phyloP scores from a whole-genome alignment of 2,329 filamentous ascomycete species.

The Sclerotinia nivalis region DNA sequence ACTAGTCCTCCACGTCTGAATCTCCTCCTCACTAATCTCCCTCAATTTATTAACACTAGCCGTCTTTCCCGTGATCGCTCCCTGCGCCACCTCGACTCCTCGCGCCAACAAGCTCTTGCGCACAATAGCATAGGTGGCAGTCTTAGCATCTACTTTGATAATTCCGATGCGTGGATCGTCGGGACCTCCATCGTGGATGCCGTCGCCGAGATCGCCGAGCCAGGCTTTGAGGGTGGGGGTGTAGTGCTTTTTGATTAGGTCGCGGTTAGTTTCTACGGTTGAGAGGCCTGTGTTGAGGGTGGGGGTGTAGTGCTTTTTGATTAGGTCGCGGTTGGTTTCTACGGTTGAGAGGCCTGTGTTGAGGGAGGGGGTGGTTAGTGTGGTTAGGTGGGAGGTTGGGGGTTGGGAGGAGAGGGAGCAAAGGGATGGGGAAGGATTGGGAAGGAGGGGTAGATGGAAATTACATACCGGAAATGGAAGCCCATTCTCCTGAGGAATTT shows the following conservation, averaged over 20 bases:
- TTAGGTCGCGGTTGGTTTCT: background rate
- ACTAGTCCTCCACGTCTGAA: constrained; percentile 41
- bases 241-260: constrained; percentile 73
- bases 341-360: background rate
- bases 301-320: background rate
- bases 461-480: constrained; percentile 71
- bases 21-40: constrained; percentile 67
- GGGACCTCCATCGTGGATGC: constrained; percentile 77
- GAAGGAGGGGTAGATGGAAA: too few relatives aligned
- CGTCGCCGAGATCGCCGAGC: constrained; percentile 83
- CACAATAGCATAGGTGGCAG: constrained; percentile 69
- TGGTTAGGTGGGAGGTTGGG: too few relatives aligned
- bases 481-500: constrained; percentile 77
- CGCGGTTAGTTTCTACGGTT: constrained; percentile 67
- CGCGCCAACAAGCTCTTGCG: constrained; percentile 64
- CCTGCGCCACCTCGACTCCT: constrained; percentile 72
- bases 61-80: constrained; percentile 68
- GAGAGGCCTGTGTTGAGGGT: constrained; percentile 43
- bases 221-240: constrained; percentile 73
- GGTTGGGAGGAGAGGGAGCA: background rate
- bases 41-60: constrained; percentile 74
- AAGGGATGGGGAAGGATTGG: background rate
- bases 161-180: constrained; percentile 80
- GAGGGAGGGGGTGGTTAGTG: background rate
- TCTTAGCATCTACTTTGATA: constrained; percentile 72